Base-by-base conservation (phyloP, 192 early-diverging fungal genomes). In the Podila epigama region DNA sequence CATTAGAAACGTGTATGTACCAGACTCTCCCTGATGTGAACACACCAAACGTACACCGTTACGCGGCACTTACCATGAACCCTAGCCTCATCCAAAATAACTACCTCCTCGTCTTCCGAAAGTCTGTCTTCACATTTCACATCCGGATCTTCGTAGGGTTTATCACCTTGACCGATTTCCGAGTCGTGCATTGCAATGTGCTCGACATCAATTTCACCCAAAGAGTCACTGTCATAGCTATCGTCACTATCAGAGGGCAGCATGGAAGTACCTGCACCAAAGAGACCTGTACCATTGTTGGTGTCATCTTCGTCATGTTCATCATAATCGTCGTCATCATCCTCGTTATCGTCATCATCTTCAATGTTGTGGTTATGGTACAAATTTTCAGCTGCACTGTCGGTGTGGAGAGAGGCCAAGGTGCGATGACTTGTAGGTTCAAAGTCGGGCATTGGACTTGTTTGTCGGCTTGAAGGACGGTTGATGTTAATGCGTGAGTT, bases 181-280 rank as follows among this genome's bases (percentile, higher is more conserved):
- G 77, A 65, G 39, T 60, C 56, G 61, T 85, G 79, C n/a, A 86
- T 81, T 0, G 63, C 75, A 20, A 83, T 71, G 51, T 83, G 75
- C 32, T 71, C 58, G 5, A 68, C 48, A 31, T 84, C 70, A n/a
- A 83, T 77, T 31, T 72, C 61, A 20, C 41, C 63, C 22, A 67
- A 65, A 48, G 51, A 66, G 31, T 79, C 75, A 35, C 66, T 63
- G 15, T 80, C 70, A 10, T 65, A 55, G 58, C 60, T 51, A 16
- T 72, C 71, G 25, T 54, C 52, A 36, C 36, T 48, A 5, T 48
- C 44, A 15, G 70, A 69, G 34, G 62, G 52, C 16, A 58, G 39
- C 0, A 61, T 42, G 18, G 40, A 28, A 18, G 52, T 15, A 27
- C 60, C 72, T 18, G 66, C 79, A 0, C 60, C 58, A 6, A 56